Conservation (phyloP, 768 basidiomycete genomes). For the Tulasnella sp. region DNA sequence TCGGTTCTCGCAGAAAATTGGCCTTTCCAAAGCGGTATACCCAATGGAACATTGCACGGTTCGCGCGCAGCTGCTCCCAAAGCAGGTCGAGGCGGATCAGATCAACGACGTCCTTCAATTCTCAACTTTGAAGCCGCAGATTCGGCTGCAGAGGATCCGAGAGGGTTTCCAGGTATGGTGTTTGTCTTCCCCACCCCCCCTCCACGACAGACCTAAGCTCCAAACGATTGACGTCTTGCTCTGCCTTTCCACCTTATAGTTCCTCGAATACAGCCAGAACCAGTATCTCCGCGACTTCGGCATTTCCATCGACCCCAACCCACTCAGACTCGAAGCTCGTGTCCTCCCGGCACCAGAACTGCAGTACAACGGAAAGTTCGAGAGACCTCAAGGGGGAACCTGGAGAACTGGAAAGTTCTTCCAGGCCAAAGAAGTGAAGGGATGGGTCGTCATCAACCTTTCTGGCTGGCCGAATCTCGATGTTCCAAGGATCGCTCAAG, state of each 20-base stretch:
- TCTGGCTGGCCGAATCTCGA: not conserved
- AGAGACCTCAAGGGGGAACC: not conserved
- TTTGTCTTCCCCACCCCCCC: not conserved
- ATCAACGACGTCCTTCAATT: slow-evolving; percentile 4
- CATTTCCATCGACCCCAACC: slow-evolving; percentile 59
- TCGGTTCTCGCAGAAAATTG: not conserved
- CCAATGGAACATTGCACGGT: not conserved
- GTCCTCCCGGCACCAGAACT: slow-evolving; percentile 66
- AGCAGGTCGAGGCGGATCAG: not conserved
- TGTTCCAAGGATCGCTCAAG: not conserved
- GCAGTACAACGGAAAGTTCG: slow-evolving; percentile 49
- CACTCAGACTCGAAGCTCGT: slow-evolving; percentile 63
- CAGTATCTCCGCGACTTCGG: slow-evolving; percentile 77
- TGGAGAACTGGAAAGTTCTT: slow-evolving; percentile 11
- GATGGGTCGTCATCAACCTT: slow-evolving; percentile 1
- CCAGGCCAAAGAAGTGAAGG: not conserved
- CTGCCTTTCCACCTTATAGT: slow-evolving; percentile 35
- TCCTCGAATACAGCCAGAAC: slow-evolving; percentile 66
- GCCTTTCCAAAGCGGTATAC: not conserved
- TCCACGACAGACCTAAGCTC: not conserved
- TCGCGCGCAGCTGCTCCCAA: not conserved
- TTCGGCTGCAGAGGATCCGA: slow-evolving; percentile 59
- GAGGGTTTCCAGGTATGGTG: slow-evolving; percentile 55
- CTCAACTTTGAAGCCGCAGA: slow-evolving; percentile 48
- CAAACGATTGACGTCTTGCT: slow-evolving; percentile 51